Conservation (phyloP, 331 rosid genomes). For the Arachis monticola region DNA sequence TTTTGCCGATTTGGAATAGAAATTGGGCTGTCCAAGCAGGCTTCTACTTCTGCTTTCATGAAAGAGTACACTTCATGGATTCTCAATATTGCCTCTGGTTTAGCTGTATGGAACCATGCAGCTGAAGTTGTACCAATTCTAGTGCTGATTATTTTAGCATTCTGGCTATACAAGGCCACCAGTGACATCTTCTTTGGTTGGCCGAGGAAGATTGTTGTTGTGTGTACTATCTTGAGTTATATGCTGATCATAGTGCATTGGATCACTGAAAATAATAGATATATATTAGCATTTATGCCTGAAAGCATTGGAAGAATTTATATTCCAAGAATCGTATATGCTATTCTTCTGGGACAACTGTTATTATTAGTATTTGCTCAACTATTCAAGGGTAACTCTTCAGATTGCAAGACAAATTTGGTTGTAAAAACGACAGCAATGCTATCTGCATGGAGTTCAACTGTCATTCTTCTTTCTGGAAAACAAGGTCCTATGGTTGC, state of each 20-base stretch:
- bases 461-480: slow-evolving; percentile 82
- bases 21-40: slow-evolving; percentile 87
- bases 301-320: slow-evolving; percentile 59
- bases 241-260: slow-evolving; percentile 67
- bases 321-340: slow-evolving; percentile 73
- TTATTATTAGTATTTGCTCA: slow-evolving; percentile 58
- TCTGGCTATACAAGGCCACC: slow-evolving; percentile 64
- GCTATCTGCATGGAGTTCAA: slow-evolving; percentile 78
- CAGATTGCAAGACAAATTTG: slow-evolving; percentile 53
- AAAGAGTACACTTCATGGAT: slow-evolving; percentile 72
- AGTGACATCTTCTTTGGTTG: slow-evolving; percentile 46
- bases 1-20: slow-evolving; percentile 83
- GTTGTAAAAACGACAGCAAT: slow-evolving; percentile 63
- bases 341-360: slow-evolving; percentile 74
- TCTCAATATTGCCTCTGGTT: slow-evolving; percentile 51
- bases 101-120: slow-evolving; percentile 66
- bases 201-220: slow-evolving; percentile 58
- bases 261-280: slow-evolving; percentile 58
- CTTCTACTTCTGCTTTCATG: slow-evolving; percentile 76
- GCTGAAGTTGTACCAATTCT: slow-evolving; percentile 64
- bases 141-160: slow-evolving; percentile 63
- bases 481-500: slow-evolving; percentile 90
- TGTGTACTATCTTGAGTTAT: slow-evolving; percentile 68
- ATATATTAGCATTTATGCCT: slow-evolving; percentile 48
- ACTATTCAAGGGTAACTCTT: slow-evolving; percentile 43